phyloP scores from a whole-genome alignment of 2,329 filamentous ascomycete genomes.

The Fusarium sp. region DNA sequence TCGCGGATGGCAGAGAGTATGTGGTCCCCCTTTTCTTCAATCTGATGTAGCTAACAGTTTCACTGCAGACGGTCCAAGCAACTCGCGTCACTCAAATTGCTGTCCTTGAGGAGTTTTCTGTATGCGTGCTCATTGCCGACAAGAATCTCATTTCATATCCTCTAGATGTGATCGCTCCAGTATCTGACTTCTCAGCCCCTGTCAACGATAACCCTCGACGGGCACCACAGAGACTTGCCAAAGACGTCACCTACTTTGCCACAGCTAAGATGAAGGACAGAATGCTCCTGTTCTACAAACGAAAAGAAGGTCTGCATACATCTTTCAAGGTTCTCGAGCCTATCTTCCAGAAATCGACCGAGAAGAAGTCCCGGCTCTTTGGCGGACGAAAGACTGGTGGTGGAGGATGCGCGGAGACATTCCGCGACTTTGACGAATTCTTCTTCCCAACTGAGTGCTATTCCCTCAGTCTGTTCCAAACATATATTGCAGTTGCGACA shows the following conservation, averaged over 20 bases:
- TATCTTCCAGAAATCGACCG: conserved; percentile 89
- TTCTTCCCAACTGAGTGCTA: conserved; percentile 97
- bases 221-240: conserved; percentile 90
- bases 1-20: conserved; percentile 88
- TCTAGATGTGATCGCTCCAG: conserved; percentile 80
- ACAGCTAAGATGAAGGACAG: conserved; percentile 97
- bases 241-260: conserved; percentile 96
- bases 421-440: conserved; percentile 98
- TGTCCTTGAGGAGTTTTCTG: conserved; percentile 93
- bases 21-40: conserved; percentile 42
- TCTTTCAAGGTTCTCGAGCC: conserved; percentile 98
- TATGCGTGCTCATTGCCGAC: conserved; percentile 91
- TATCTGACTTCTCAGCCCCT: conserved; percentile 69
- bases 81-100: conserved; percentile 88
- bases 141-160: conserved; percentile 93
- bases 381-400: conserved; percentile 66
- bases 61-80: conserved; percentile 74
- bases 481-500: conserved; percentile 89
- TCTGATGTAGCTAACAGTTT: conserved; percentile 28
- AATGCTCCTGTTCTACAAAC: conserved; percentile 95
- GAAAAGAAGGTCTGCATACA: conserved; percentile 88
- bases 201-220: conserved; percentile 77
- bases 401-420: conserved; percentile 86
- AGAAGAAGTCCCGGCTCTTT: conserved; percentile 78
- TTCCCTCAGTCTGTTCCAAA: conserved; percentile 95